These are phyloP conservation scores for Morella rubra DNA, from an alignment of 306 rosid species.

Conservation along the genomic window DNA sequence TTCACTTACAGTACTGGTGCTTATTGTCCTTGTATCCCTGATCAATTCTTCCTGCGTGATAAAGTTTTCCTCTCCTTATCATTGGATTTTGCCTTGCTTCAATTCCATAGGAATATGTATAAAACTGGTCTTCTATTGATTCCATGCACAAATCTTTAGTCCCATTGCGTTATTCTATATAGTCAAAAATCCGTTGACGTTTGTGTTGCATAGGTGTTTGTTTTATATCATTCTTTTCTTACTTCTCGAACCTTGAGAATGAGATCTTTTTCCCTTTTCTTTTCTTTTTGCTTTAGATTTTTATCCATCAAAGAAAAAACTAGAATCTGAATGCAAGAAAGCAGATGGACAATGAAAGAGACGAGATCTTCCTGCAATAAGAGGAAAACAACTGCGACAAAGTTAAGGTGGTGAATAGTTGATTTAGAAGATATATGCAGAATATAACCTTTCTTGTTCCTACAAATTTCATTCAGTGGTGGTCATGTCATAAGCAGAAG, in stretches of 20 bases:
- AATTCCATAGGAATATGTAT: not conserved
- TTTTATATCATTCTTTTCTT: not conserved
- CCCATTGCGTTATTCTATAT: not conserved
- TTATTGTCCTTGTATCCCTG: not conserved
- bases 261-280: not conserved
- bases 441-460: not conserved
- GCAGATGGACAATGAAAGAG: not conserved
- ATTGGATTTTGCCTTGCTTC: not conserved
- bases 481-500: not conserved
- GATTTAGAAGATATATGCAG: not conserved
- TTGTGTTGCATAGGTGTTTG: not conserved
- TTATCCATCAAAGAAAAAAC: not conserved
- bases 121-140: too few relatives aligned
- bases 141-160: too few relatives aligned
- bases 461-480: not conserved
- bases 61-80: not conserved
- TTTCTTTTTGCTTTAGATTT: not conserved
- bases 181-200: not conserved
- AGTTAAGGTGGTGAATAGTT: not conserved
- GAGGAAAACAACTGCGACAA: not conserved
- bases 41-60: not conserved
- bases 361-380: not conserved
- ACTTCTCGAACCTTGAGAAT: not conserved
- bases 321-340: not conserved
- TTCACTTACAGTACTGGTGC: too few relatives aligned